phyloP scores from a whole-genome alignment of 208 protist genomes.

The Plasmodiophora brassicae region DNA sequence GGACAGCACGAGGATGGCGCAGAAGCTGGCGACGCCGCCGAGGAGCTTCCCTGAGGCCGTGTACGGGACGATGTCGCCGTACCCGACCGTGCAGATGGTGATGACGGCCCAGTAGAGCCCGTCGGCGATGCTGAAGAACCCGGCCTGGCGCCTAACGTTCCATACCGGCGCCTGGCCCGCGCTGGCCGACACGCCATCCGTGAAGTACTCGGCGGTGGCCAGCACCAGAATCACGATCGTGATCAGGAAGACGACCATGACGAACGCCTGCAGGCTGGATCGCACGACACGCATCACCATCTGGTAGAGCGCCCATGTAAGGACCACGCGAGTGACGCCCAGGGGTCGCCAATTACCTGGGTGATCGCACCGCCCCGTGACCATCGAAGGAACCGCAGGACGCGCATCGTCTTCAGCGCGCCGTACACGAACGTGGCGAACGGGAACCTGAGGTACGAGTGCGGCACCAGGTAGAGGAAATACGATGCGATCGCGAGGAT shows the following conservation, averaged over 20 bases:
- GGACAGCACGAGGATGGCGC: background rate
- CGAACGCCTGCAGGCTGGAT: background rate
- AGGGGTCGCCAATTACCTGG: too few relatives aligned
- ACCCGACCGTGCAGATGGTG: conserved; percentile 6
- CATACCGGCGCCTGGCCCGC: too few relatives aligned
- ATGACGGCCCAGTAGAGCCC: background rate
- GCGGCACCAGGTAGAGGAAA: background rate
- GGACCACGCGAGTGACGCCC: background rate
- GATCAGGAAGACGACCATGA: conserved; percentile 15
- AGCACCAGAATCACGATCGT: background rate
- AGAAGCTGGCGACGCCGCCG: background rate
- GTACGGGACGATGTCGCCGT: background rate
- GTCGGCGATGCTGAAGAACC: background rate
- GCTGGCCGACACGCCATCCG: background rate
- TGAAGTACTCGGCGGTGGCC: background rate
- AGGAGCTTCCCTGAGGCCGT: background rate
- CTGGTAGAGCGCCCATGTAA: background rate
- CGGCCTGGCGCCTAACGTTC: too few relatives aligned
- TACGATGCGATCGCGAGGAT: background rate
- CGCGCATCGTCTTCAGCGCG: background rate
- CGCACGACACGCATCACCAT: background rate
- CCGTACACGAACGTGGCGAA: background rate
- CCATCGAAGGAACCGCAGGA: background rate
- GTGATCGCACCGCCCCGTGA: too few relatives aligned
- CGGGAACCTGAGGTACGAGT: background rate